Conservation (phyloP, 1,284 basidiomycete genomes). For the Vanrija pseudolonga region DNA sequence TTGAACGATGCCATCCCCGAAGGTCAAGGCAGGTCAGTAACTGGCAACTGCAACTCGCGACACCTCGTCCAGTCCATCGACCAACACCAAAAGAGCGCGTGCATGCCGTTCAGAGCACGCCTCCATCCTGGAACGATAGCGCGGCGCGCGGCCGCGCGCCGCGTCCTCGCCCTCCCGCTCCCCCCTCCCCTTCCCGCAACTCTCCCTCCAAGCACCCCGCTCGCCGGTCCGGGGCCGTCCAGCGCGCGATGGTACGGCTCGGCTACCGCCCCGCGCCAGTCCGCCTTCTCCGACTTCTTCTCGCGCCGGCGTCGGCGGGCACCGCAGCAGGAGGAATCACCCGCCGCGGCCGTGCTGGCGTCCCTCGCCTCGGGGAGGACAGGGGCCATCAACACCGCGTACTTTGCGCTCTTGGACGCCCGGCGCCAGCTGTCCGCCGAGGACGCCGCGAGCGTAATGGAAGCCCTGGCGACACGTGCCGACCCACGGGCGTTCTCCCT, state of each 20-base stretch:
- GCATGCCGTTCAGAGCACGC: conserved; percentile 29
- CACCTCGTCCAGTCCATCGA: not conserved
- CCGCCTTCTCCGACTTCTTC: conserved; percentile 2
- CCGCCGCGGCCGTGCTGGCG: not conserved
- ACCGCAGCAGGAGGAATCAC: not conserved
- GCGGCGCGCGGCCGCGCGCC: conserved; percentile 8
- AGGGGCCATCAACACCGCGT: not conserved
- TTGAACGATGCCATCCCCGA: not conserved
- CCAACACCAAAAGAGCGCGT: not conserved
- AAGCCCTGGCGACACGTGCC: not conserved
- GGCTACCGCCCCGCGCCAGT: not conserved
- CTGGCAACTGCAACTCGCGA: no score
- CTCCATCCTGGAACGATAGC: conserved; percentile 18
- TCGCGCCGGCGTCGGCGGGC: not conserved
- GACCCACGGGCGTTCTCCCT: conserved; percentile 2
- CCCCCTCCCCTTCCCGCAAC: conserved; percentile 11
- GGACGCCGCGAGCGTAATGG: not conserved
- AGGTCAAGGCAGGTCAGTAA: not conserved
- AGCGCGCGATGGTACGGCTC: conserved; percentile 2
- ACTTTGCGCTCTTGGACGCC: conserved; percentile 4
- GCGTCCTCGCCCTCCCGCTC: conserved; percentile 5
- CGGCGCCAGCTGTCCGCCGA: not conserved
- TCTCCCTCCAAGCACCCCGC: conserved; percentile 6
- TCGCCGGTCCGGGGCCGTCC: not conserved
- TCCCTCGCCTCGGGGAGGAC: not conserved